Evolutionary conservation across 2,329 filamentous ascomycete genomes (phyloP).

Genomic region (Mycosphaerella arachidis): DNA sequence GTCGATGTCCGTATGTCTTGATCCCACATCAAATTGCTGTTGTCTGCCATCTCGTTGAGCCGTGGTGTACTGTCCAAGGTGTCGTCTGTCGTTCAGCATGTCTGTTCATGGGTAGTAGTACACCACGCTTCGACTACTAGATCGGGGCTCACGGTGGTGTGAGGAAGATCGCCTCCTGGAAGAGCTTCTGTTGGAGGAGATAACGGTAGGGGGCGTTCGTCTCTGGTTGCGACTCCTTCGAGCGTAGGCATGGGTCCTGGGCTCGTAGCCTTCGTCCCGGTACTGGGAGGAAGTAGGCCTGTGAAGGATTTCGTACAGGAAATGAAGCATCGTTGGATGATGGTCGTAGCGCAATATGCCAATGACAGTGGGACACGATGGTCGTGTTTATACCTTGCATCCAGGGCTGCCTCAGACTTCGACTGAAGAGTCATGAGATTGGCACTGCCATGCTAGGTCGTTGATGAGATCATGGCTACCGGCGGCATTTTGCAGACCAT

Average conservation of each 20-base stretch:
- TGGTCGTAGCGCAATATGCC: background rate
- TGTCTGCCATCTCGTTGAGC: background rate
- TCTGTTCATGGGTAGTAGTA: background rate
- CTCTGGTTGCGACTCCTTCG: background rate
- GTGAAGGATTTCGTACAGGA: background rate
- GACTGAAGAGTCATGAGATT: background rate
- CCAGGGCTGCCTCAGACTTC: background rate
- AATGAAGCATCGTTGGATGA: background rate
- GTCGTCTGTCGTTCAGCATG: background rate
- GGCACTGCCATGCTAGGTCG: background rate
- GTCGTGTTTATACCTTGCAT: background rate
- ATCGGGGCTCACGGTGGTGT: background rate
- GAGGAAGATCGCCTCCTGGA: background rate
- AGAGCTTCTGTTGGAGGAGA: background rate
- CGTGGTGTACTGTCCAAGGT: background rate
- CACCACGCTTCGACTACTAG: background rate
- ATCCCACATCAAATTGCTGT: background rate
- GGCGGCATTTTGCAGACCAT: background rate
- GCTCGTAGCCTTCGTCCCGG: background rate
- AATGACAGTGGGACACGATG: background rate
- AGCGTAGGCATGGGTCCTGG: background rate
- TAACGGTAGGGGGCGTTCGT: background rate
- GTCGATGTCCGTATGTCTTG: no score
- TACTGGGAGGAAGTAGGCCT: background rate
- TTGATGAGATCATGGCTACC: background rate